A percentile compares a stretch with the other conserved stretches of the same genome.
Evolutionary conservation across 805 yeast species (phyloP).

Genomic region (Limtongia smithiae): DNA sequence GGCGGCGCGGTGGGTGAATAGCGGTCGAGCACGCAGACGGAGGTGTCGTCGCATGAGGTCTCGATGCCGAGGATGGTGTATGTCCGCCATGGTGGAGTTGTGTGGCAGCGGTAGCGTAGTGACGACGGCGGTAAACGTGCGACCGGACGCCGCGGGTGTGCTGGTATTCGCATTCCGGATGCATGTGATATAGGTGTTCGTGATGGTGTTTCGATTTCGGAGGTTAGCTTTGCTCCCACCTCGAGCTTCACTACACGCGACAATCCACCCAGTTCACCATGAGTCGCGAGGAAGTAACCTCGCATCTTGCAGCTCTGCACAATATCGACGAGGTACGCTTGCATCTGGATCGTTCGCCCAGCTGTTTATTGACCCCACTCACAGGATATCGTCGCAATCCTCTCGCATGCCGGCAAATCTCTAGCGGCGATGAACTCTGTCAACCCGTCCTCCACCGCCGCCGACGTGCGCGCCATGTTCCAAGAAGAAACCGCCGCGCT

Average conservation of each 20-base stretch:
- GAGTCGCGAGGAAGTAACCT: conserved; percentile 13
- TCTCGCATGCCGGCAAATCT: conserved; percentile 12
- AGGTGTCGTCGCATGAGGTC: conserved; percentile 92
- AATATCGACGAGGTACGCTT: conserved; percentile 22
- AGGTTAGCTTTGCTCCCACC: neutral
- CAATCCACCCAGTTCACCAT: no score
- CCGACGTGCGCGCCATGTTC: conserved; percentile 9
- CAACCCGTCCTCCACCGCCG: neutral
- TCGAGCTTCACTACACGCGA: neutral
- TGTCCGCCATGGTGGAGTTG: neutral
- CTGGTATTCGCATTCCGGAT: neutral
- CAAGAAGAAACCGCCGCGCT: conserved; percentile 2
- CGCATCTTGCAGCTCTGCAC: conserved; percentile 17
- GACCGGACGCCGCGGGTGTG: neutral
- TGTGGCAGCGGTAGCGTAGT: neutral
- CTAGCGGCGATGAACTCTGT: conserved; percentile 12
- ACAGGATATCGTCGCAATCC: conserved; percentile 16
- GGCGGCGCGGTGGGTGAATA: conserved; percentile 41
- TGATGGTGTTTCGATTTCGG: neutral
- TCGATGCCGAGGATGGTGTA: conserved; percentile 72
- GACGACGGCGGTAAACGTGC: neutral
- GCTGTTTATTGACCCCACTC: neutral
- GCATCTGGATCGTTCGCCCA: no score
- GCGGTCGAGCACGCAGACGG: conserved; percentile 74
- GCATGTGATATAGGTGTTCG: neutral